Conservation (phyloP, 1,139 yeast species). For the Yamadazyma atlantica region DNA sequence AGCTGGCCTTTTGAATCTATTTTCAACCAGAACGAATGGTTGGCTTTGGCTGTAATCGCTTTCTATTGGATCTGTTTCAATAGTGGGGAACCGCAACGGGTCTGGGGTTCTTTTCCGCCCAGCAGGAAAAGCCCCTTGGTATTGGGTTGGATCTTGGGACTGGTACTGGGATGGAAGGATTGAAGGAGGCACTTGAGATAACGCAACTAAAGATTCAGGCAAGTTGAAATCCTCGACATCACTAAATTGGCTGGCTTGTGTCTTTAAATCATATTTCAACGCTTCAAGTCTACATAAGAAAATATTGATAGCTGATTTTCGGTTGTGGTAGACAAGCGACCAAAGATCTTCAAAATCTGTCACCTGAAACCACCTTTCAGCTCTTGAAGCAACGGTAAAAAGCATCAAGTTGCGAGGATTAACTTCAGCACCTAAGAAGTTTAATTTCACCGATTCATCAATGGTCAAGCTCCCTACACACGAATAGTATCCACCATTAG, state of each 20-base stretch:
- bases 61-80: neutral
- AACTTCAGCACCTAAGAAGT: neutral
- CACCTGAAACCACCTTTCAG: neutral
- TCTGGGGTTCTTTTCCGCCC: too few species aligned
- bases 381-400: neutral
- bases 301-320: neutral
- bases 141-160: too few species aligned
- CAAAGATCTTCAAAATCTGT: neutral
- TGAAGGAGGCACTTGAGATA: neutral
- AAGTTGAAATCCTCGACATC: neutral
- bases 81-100: too few species aligned
- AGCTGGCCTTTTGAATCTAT: neutral
- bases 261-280: neutral
- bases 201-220: neutral
- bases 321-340: neutral
- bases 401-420: neutral
- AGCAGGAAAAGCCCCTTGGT: too few species aligned
- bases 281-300: neutral
- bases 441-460: neutral
- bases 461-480: neutral
- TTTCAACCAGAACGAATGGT: neutral
- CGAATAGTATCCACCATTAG: conserved; percentile 1
- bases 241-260: neutral
- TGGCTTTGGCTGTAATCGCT: neutral
- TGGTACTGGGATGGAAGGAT: too few species aligned